Evolutionary conservation across 2,329 filamentous ascomycete genomes (phyloP).

Genomic region (Nectriaceae sp.): DNA sequence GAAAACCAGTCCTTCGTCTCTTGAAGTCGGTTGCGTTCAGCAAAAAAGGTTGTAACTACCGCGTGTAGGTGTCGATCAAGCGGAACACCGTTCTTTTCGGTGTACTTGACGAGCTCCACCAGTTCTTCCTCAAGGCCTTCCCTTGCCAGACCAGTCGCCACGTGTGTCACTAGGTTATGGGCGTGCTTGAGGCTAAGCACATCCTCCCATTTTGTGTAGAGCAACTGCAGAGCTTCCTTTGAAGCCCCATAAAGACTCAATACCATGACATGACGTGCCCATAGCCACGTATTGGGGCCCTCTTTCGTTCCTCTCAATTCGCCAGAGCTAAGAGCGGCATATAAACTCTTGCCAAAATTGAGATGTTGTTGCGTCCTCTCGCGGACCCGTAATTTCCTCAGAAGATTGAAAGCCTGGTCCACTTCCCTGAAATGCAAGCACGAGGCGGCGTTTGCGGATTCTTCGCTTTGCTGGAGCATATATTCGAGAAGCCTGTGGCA

Average conservation of each 20-base stretch:
- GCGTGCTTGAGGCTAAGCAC: constrained; percentile 22
- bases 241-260: constrained; percentile 58
- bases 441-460: constrained; percentile 6
- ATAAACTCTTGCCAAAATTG: constrained; percentile 47
- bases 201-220: constrained; percentile 37
- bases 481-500: constrained; percentile 61
- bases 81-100: constrained; percentile 48
- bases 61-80: constrained; percentile 50
- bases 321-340: constrained; percentile 30
- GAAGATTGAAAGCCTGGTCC: constrained; percentile 45
- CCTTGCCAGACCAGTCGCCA: constrained; percentile 58
- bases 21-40: constrained; percentile 55
- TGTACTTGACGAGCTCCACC: constrained; percentile 53
- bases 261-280: constrained; percentile 38
- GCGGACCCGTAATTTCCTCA: constrained; percentile 42
- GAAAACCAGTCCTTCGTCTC: constrained; percentile 70
- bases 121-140: constrained; percentile 62
- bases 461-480: constrained; percentile 39
- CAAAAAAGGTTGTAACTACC: constrained; percentile 64
- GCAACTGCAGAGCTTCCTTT: constrained; percentile 50
- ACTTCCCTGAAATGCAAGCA: constrained; percentile 36
- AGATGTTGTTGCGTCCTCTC: constrained; percentile 49
- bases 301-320: constrained; percentile 18
- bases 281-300: constrained; percentile 23
- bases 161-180: constrained; percentile 27